These are phyloP conservation scores for Moricandia moricandioides DNA, from an alignment of 345 rosid species.

Conservation along the genomic window DNA sequence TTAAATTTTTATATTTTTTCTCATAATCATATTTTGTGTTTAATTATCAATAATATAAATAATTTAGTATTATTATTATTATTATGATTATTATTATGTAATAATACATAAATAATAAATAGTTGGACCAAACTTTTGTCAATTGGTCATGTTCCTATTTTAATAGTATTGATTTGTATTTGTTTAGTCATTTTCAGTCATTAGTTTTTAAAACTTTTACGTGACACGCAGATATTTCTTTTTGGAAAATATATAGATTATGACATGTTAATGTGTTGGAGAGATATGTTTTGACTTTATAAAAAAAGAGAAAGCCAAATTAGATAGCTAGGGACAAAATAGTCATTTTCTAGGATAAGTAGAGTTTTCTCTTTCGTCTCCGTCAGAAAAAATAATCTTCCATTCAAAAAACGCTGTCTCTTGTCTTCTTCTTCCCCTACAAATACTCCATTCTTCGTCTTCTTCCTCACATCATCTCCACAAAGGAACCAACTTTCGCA, in stretches of 20 bases:
- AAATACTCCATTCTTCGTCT: constrained; percentile 17
- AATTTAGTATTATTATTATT: too few species aligned
- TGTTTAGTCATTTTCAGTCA: neutral
- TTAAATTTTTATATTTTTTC: too few species aligned
- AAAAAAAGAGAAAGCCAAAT: neutral
- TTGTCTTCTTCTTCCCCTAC: constrained; percentile 10
- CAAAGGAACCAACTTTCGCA: too few species aligned
- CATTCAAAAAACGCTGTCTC: constrained; percentile 28
- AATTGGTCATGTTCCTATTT: too few species aligned
- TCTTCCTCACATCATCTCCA: constrained; percentile 1
- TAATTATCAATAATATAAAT: too few species aligned
- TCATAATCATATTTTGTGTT: too few species aligned
- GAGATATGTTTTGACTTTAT: constrained; percentile 19
- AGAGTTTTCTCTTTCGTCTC: neutral
- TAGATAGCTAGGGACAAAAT: neutral
- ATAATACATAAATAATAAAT: too few species aligned
- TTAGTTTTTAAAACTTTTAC: neutral
- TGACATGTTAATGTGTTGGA: neutral
- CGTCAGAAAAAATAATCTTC: constrained; percentile 17
- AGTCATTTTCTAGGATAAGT: neutral
- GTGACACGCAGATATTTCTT: neutral
- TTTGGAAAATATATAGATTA: neutral
- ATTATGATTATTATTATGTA: too few species aligned
- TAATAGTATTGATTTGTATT: too few species aligned
- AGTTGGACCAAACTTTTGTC: too few species aligned